Conservation (phyloP, 139 green algal species). For the Trebouxia sp. region DNA sequence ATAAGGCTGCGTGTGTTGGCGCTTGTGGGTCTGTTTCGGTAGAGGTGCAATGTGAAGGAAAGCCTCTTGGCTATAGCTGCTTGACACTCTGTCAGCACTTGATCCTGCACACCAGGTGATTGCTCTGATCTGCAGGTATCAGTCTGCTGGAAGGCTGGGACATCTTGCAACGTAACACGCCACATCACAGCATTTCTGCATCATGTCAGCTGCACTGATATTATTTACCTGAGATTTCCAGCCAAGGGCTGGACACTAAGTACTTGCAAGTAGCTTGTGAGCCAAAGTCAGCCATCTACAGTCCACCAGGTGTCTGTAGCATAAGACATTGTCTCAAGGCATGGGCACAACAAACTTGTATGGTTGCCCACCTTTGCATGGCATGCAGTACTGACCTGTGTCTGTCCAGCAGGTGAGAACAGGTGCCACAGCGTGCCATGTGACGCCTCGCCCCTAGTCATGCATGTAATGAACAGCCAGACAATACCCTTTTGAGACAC, state of each 20-base stretch:
- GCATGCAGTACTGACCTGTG: too few species aligned
- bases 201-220: too few species aligned
- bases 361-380: too few species aligned
- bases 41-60: slow-evolving; percentile 23
- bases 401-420: not conserved
- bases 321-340: too few species aligned
- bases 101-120: slow-evolving; percentile 5
- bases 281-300: not conserved
- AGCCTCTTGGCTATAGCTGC: slow-evolving; percentile 1
- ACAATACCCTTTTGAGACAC: slow-evolving; percentile 65
- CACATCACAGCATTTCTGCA: not conserved
- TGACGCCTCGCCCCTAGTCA: not conserved
- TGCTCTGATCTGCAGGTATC: too few species aligned
- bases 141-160: not conserved
- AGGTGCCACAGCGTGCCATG: not conserved
- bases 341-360: too few species aligned
- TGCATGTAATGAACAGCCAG: slow-evolving; percentile 48
- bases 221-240: too few species aligned
- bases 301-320: not conserved
- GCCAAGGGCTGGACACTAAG: too few species aligned
- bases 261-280: too few species aligned
- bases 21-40: not conserved
- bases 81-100: not conserved
- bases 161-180: not conserved
- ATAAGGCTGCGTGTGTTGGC: not conserved